A percentile compares a stretch with the other conserved stretches of the same genome.
Evolutionary conservation across 1,284 basidiomycete species (phyloP).

Genomic region (Phellopilus nigrolimitatus): DNA sequence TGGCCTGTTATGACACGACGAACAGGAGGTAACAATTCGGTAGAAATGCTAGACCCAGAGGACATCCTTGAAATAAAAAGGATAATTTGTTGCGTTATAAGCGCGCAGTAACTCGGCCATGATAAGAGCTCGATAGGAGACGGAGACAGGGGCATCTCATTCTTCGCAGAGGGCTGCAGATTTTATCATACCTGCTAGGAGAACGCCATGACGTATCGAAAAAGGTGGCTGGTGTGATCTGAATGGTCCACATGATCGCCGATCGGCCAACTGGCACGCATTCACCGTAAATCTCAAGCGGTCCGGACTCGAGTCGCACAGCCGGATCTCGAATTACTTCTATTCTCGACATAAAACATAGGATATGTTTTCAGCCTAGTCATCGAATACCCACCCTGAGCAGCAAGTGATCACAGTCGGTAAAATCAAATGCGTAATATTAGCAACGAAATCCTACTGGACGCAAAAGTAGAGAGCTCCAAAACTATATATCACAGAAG

Average conservation of each 20-base stretch:
- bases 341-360: too few relatives aligned
- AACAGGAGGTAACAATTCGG: constrained; percentile 28
- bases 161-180: neutral
- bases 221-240: neutral
- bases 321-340: too few relatives aligned
- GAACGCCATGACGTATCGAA: constrained; percentile 5
- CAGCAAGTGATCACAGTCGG: neutral
- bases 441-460: too few relatives aligned
- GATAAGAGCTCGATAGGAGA: neutral
- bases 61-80: constrained; percentile 6
- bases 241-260: constrained; percentile 10
- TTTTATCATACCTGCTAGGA: constrained; percentile 5
- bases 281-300: too few relatives aligned
- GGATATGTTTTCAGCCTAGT: too few relatives aligned
- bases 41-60: neutral
- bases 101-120: constrained; percentile 6
- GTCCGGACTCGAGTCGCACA: too few relatives aligned
- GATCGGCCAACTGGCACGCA: too few relatives aligned
- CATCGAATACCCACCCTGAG: neutral
- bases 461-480: neutral
- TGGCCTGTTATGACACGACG: constrained; percentile 51
- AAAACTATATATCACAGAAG: neutral
- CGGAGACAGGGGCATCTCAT: neutral
- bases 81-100: neutral
- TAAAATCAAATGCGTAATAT: neutral